These are phyloP conservation scores for Coprinopsis sp. DNA, from an alignment of 768 basidiomycete species.

Conservation along the genomic window DNA sequence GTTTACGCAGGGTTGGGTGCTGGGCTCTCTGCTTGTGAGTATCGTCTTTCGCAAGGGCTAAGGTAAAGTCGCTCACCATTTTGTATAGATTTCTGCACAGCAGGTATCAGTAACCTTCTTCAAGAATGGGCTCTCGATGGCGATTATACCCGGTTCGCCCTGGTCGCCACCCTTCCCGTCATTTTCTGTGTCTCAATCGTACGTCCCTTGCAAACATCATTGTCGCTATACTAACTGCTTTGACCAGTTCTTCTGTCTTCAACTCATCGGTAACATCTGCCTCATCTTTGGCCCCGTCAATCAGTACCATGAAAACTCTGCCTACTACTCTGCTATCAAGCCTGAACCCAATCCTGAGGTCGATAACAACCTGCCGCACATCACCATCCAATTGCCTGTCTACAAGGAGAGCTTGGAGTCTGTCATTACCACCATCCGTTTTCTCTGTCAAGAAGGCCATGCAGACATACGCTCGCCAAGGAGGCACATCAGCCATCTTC, in stretches of 20 bases:
- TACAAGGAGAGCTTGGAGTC: slow-evolving; percentile 78
- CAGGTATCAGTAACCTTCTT: slow-evolving; percentile 55
- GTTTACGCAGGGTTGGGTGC: slow-evolving; percentile 66
- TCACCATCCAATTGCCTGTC: slow-evolving; percentile 81
- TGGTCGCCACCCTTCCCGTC: slow-evolving; percentile 61
- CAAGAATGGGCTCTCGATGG: slow-evolving; percentile 69
- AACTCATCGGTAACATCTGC: slow-evolving; percentile 61
- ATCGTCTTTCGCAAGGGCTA: slow-evolving; percentile 6
- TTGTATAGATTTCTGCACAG: slow-evolving; percentile 53
- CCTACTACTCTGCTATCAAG: slow-evolving; percentile 70
- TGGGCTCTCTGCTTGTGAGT: slow-evolving; percentile 58
- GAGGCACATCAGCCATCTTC: slow-evolving; percentile 73
- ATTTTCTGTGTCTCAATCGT: slow-evolving; percentile 77
- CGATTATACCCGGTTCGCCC: slow-evolving; percentile 54
- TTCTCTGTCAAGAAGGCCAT: slow-evolving; percentile 80
- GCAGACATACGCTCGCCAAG: slow-evolving; percentile 84
- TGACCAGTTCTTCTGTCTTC: slow-evolving; percentile 68
- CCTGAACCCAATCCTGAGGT: slow-evolving; percentile 64
- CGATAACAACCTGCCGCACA: slow-evolving; percentile 67
- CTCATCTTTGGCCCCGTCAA: slow-evolving; percentile 77
- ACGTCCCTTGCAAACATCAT: slow-evolving; percentile 20
- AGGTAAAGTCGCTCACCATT: background rate
- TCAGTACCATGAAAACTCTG: slow-evolving; percentile 81
- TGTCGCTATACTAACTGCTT: background rate
- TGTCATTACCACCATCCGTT: slow-evolving; percentile 72